Percentiles rank a stretch among this genome's conserved stretches.
Conservation (phyloP, 495 filamentous ascomycete species). For the Cudoniella acicularis region DNA sequence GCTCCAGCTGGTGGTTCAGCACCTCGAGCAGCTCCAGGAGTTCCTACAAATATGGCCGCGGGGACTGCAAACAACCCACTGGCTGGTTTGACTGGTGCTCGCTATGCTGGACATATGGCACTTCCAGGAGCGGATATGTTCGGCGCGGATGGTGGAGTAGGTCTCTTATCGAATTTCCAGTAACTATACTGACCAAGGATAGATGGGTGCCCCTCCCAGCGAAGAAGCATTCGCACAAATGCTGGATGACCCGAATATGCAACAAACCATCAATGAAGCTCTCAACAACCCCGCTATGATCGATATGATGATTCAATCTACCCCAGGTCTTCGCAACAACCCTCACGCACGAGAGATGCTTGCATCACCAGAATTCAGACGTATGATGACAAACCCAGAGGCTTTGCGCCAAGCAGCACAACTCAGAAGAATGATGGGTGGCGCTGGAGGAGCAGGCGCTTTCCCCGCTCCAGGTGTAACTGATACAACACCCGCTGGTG, state of each 20-base stretch:
- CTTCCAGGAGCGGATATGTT: slow-evolving; percentile 87
- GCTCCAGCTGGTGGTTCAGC: slow-evolving; percentile 46
- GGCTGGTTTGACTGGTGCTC: slow-evolving; percentile 85
- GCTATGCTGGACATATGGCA: slow-evolving; percentile 89
- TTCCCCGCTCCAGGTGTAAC: slow-evolving; percentile 77
- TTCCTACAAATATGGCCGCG: slow-evolving; percentile 87
- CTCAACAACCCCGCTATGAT: slow-evolving; percentile 89
- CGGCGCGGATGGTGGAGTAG: slow-evolving; percentile 93
- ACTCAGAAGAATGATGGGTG: slow-evolving; percentile 70
- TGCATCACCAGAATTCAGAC: slow-evolving; percentile 77
- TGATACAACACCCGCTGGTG: slow-evolving; percentile 30
- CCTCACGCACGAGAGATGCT: slow-evolving; percentile 81
- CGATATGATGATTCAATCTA: slow-evolving; percentile 85
- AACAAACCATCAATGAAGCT: slow-evolving; percentile 84
- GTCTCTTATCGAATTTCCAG: slow-evolving; percentile 33
- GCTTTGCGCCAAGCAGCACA: slow-evolving; percentile 73
- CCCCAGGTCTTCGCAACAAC: slow-evolving; percentile 79
- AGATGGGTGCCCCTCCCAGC: slow-evolving; percentile 90
- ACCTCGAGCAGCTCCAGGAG: slow-evolving; percentile 44
- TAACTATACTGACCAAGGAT: slow-evolving; percentile 28
- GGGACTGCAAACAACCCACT: slow-evolving; percentile 90
- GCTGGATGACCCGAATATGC: slow-evolving; percentile 81
- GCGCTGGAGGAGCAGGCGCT: slow-evolving; percentile 43
- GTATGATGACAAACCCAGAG: slow-evolving; percentile 94
- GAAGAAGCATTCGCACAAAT: slow-evolving; percentile 76